Percentiles rank a stretch among this genome's conserved stretches.
Evolutionary conservation across 208 protist genomes (phyloP).

Genomic region (Trypanosoma melophagium): DNA sequence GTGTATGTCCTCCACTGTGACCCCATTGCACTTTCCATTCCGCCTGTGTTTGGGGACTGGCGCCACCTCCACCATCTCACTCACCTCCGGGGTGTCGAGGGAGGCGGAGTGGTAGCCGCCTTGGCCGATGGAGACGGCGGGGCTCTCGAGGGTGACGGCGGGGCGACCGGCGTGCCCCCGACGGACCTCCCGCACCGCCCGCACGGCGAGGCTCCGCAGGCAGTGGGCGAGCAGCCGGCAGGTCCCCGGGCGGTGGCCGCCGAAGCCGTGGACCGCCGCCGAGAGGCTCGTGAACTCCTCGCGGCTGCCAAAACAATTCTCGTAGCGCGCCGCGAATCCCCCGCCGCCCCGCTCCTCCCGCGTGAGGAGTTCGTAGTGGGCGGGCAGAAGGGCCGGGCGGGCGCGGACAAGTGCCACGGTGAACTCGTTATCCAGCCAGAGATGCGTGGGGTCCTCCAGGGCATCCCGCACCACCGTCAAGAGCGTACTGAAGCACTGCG

Average conservation of each 20-base stretch:
- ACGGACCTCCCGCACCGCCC: no score
- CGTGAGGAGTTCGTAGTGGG: conserved; percentile 53
- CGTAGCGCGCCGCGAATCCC: conserved; percentile 56
- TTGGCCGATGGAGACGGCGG: not conserved
- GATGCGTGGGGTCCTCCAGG: conserved; percentile 40
- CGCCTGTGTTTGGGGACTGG: no score
- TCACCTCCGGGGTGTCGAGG: not conserved
- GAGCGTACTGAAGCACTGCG: conserved; percentile 67
- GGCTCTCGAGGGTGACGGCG: not conserved
- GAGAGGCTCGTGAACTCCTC: conserved; percentile 62
- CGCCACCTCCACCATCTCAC: not conserved
- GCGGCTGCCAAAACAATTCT: conserved; percentile 66
- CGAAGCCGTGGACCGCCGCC: conserved; percentile 70
- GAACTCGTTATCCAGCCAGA: conserved; percentile 87
- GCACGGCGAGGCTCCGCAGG: not conserved
- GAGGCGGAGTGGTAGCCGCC: conserved; percentile 1
- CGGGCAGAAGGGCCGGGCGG: conserved; percentile 44
- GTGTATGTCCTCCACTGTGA: not conserved
- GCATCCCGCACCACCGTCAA: conserved; percentile 55
- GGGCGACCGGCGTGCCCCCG: no score
- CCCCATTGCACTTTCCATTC: no score
- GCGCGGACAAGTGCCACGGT: conserved; percentile 72
- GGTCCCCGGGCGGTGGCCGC: conserved; percentile 34
- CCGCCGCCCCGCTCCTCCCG: conserved; percentile 60
- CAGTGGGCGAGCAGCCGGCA: conserved; percentile 11